Evolutionary conservation across 345 rosid genomes (phyloP), one percentile per base, ranked within the genome.

Genomic region (Arabidopsis arenosa): DNA sequence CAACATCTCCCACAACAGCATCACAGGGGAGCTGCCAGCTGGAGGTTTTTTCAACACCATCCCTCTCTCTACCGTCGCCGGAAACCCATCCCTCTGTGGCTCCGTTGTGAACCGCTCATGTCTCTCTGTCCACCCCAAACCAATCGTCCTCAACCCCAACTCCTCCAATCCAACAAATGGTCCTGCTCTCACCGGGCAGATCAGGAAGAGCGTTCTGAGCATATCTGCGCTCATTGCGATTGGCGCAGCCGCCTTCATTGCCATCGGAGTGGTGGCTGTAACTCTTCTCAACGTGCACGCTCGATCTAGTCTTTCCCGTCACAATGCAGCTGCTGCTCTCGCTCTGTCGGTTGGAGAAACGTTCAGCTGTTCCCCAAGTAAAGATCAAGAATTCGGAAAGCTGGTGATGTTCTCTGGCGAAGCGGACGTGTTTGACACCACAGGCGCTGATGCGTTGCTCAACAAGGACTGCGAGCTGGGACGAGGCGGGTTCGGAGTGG

Each of bases 391-490:
- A 73, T 93, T 89, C 66, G 98, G 98, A 68, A 96, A 96, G 77
- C 93, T 96, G 26, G 96, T 96, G 54, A 93, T 96, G 97, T 96
- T 96, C 79, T 88, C 97, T 8, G 96, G 93, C 3, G 91, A 88
- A 13, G 94, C 93, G 11, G 88, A 88, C 17, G 93, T 92, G 43
- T 91, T 88, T 70, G 90, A 92, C 73, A 88, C 82, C 44, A 83
- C 86, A 4, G 97, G 97, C 14, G 86, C 94, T 2, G 88, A 90
- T 57, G 96, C 90, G 1, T 77, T 95, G 83, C 98, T 95, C 40
- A 92, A 87, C 83, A 92, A 96, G 88, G 98, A 96, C 72, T 86
- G 96, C 8, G 98, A 91, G 77, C 80, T 96, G n/a, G 99, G 99
- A 3, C 97, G 93, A 28, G 99, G 99, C 5, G 99, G 98, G 28